phyloP scores from a whole-genome alignment of 345 rosid genomes.

The Linum trigynum region DNA sequence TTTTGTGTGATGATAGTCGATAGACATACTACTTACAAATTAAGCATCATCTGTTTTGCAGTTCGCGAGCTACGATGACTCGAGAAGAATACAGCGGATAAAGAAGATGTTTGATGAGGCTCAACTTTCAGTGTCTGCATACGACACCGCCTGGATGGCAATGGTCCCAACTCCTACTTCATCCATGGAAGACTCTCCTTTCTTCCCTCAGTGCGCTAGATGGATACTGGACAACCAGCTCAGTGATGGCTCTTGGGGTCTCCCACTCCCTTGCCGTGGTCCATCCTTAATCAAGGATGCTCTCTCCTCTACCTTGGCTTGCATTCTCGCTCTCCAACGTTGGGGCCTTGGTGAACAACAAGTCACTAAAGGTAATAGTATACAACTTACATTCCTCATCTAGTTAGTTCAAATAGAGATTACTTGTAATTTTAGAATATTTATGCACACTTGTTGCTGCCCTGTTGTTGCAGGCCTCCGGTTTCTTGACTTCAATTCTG shows the following conservation, averaged over 20 bases:
- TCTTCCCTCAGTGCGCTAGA: neutral
- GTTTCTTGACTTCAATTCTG: constrained; percentile 1
- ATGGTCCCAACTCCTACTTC: neutral
- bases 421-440: neutral
- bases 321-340: constrained; percentile 8
- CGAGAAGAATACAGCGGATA: too few relatives aligned
- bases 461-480: neutral
- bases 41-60: too few relatives aligned
- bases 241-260: constrained; percentile 15
- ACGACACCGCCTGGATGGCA: neutral
- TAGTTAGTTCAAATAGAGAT: neutral
- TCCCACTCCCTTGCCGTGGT: neutral
- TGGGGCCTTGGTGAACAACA: constrained; percentile 10
- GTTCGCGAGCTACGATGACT: too few relatives aligned
- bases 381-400: neutral
- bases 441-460: neutral
- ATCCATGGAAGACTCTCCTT: neutral
- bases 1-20: too few relatives aligned
- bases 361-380: constrained; percentile 5
- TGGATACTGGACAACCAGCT: constrained; percentile 9
- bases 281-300: constrained; percentile 10
- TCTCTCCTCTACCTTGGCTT: constrained; percentile 15
- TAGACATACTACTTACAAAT: too few relatives aligned
- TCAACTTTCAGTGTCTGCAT: neutral
- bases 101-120: too few relatives aligned